Evolutionary conservation across 768 basidiomycete species (phyloP), one percentile per base, ranked within the genome.

Genomic region (Pholiota microspora): DNA sequence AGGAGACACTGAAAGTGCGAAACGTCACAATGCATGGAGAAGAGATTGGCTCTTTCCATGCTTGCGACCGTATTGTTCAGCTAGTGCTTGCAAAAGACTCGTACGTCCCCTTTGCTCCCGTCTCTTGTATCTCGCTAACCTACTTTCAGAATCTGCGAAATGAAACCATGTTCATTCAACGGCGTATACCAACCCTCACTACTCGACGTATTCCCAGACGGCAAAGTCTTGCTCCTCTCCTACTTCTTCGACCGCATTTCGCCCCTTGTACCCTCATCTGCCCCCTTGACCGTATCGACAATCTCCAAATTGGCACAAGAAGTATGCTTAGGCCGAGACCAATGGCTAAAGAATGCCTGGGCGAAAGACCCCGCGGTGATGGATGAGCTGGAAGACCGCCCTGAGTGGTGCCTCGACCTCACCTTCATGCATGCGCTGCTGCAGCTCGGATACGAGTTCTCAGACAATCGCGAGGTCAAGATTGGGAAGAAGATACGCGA

Each of bases 111-210:
- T 24, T 45, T 25, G 55, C 8, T 28, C 10, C 46, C 7, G 24
- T 50, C 45, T 15, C 32, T 36, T 27, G 24, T 48, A 51, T 7
- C 36, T 31, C 36, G 58, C 4, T 47, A 27, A 16, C 32, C 48
- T 48, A 16, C 24, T 44, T 49, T 47, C 16, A 89, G 92, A 0
- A 80, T 94, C 55, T 99, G 96, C 69, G 85, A 91, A 62, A 76
- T 88, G 57, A 91, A 94, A 64, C 97, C 97, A 0, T 99, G 97
- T 68, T 92, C 96, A 4, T 99, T 99, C 75, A 86, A 92, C 64
- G 97, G 97, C 10, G 93, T 97, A 23, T 98, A 98, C 73, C 97
- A 99, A 68, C 97, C 97, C 2, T 89, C 89, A 12, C 77, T 98
- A 23, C 75, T 89, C 54, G 90, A 96, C 58, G 86, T 92, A 8